Base-by-base conservation (phyloP, 805 yeast genomes). In the Candida sakaeoensis region DNA sequence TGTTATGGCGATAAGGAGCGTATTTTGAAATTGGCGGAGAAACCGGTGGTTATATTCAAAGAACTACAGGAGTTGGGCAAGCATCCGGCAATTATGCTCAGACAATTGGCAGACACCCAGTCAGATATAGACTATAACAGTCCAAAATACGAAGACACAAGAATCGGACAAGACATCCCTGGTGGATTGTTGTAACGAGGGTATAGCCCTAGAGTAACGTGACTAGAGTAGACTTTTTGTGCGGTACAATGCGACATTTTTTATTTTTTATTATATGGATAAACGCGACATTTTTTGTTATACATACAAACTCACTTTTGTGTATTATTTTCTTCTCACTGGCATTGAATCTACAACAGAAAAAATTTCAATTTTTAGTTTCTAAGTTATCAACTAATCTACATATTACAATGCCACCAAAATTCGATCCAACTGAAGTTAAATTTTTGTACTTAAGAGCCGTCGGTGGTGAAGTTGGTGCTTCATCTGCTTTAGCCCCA, bases 391-490 rank as follows among this genome's bases (percentile, higher is more conserved):
- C 32, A 28, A 28, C 10, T 10, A 28, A 14, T 15, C 12, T 12
- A 28, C 16, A 10, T 14, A 14, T 28, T 28, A 26, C 39, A 48
- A 86, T 88, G 96, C 95, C 96, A 78, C 96, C 96, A 79, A 88
- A 93, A 82, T 82, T 90, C 78, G 99, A 93, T 75, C 99, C 99
- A 69, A 77, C 59, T 80, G 99, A 93, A 86, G 96, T 93, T 72
- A 90, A 90, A 77, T 87, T 77, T 86, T 79, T 93, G 77, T 91
- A 91, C 87, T 79, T 93, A 76, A 88, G 99, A 85, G 97, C 99
- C 76, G 95, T 89, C 61, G 99, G 99, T 86, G 99, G 99, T 82
- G 99, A 93, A 82, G 95, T 93, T 65, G 99, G 98, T 80, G 96
- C 97, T 66, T 89, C 98, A 52, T 86, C 99, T 57, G 96, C 99